These are phyloP conservation scores for Alloteropsis angusta DNA, from an alignment of 202 grass and related monocot genomes.

Conservation along the genomic window DNA sequence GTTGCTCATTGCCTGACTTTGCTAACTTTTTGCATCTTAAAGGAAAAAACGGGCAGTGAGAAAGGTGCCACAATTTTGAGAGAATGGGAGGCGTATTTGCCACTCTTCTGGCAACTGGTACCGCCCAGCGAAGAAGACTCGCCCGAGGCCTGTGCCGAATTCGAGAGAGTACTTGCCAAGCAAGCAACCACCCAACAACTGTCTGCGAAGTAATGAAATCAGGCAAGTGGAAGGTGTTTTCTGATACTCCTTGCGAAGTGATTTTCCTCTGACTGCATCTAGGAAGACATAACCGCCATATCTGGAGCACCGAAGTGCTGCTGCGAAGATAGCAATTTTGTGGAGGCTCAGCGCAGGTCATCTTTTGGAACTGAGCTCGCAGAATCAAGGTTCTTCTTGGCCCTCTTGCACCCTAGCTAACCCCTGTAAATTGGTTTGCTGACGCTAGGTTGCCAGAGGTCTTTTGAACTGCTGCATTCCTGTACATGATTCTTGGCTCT, in stretches of 20 bases:
- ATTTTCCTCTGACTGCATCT: neutral
- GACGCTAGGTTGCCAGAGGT: slow-evolving; percentile 34
- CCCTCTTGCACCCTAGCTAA: slow-evolving; percentile 30
- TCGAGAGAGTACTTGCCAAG: slow-evolving; percentile 78
- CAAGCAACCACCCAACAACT: slow-evolving; percentile 35
- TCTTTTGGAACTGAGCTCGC: slow-evolving; percentile 24
- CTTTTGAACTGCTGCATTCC: slow-evolving; percentile 22
- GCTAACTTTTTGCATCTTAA: slow-evolving; percentile 14
- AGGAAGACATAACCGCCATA: neutral
- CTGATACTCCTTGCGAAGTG: neutral
- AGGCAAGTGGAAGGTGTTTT: neutral
- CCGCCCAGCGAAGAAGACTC: slow-evolving; percentile 98
- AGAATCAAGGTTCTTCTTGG: slow-evolving; percentile 15
- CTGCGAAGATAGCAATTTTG: slow-evolving; percentile 20
- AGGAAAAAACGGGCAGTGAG: slow-evolving; percentile 94
- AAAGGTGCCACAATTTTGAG: slow-evolving; percentile 75
- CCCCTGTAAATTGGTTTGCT: slow-evolving; percentile 45
- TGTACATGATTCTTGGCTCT: slow-evolving; percentile 36
- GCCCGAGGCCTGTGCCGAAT: slow-evolving; percentile 87
- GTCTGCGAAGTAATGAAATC: slow-evolving; percentile 12
- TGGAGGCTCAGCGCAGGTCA: slow-evolving; percentile 31
- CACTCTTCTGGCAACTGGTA: slow-evolving; percentile 95
- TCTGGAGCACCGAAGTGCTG: slow-evolving; percentile 20
- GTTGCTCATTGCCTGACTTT: neutral
- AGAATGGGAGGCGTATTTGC: slow-evolving; percentile 96